Percentiles rank a stretch among this genome's conserved stretches.
Conservation (phyloP, 345 rosid genomes). For the Ceriops decandra region DNA sequence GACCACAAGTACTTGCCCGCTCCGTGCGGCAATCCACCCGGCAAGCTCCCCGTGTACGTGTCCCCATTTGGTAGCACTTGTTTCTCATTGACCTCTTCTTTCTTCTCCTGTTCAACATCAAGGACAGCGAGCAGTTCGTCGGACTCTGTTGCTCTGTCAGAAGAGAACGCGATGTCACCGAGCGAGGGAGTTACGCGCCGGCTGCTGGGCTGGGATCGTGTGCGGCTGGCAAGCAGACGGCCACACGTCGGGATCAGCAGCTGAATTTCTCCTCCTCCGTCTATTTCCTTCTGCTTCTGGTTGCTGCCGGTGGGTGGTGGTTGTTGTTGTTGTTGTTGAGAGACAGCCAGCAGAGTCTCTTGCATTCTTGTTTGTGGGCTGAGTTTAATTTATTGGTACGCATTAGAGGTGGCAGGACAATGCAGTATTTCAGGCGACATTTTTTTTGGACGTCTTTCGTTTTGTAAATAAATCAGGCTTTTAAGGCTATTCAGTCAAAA, state of each 20-base stretch:
- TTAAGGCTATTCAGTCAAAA: too few relatives aligned
- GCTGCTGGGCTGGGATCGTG: conserved; percentile 9
- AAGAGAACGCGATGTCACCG: neutral
- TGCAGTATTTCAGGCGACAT: neutral
- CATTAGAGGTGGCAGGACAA: neutral
- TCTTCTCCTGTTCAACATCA: too few relatives aligned
- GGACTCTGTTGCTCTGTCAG: too few relatives aligned
- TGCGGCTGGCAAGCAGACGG: neutral
- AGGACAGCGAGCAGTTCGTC: neutral
- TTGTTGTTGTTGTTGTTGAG: neutral
- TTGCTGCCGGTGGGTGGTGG: neutral
- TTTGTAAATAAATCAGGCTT: too few relatives aligned
- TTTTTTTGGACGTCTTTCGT: neutral
- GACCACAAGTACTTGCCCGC: conserved; percentile 67
- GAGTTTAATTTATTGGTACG: neutral
- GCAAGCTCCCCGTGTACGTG: conserved; percentile 53
- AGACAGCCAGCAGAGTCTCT: conserved; percentile 9
- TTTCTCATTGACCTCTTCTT: conserved; percentile 26
- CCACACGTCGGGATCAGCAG: neutral
- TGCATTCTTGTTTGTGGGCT: conserved; percentile 13
- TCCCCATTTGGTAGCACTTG: conserved; percentile 59
- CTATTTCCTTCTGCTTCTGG: neutral
- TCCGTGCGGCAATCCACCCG: conserved; percentile 52
- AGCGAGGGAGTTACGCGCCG: conserved; percentile 25
- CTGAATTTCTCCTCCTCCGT: neutral